Percentiles rank a stretch among this genome's conserved stretches.
Evolutionary conservation across 2,329 filamentous ascomycete species (phyloP).

Genomic region (Aspergillus japonicus): DNA sequence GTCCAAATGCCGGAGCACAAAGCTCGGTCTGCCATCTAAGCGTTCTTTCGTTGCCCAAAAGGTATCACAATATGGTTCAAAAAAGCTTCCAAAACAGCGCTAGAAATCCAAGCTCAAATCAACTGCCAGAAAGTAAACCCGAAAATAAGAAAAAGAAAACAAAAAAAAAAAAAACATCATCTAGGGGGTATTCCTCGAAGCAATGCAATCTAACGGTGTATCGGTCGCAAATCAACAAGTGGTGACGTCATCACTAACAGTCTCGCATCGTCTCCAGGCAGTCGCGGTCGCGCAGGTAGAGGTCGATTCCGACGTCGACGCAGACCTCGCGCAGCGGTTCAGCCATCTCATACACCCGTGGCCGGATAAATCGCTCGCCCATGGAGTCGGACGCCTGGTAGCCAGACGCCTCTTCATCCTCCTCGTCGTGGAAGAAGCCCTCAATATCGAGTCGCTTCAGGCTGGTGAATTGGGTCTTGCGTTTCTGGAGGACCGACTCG

Average conservation of each 20-base stretch:
- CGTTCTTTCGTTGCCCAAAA: too few relatives aligned
- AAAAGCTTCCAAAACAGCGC: too few relatives aligned
- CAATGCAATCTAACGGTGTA: background rate
- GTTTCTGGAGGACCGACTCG: constrained; percentile 20
- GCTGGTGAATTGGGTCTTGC: constrained; percentile 16
- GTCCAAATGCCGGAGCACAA: too few relatives aligned
- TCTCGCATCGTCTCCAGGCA: constrained; percentile 18
- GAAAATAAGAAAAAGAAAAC: background rate
- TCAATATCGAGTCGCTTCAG: constrained; percentile 27
- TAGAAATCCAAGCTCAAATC: too few relatives aligned
- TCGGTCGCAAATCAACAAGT: background rate
- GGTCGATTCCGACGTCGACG: constrained; percentile 19
- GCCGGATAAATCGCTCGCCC: constrained; percentile 20
- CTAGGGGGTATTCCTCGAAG: background rate
- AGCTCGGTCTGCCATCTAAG: background rate
- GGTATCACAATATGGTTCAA: too few relatives aligned
- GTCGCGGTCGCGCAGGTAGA: constrained; percentile 27
- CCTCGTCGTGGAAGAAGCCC: constrained; percentile 28
- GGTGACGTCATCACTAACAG: background rate
- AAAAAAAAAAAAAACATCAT: background rate
- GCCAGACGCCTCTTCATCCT: constrained; percentile 23
- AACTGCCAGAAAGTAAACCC: too few relatives aligned
- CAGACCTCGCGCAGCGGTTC: constrained; percentile 25
- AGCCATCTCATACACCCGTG: constrained; percentile 24
- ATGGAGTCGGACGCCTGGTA: constrained; percentile 8